Conservation (phyloP, 108 stramenopile genomes). For the Cyclotella distinguenda region DNA sequence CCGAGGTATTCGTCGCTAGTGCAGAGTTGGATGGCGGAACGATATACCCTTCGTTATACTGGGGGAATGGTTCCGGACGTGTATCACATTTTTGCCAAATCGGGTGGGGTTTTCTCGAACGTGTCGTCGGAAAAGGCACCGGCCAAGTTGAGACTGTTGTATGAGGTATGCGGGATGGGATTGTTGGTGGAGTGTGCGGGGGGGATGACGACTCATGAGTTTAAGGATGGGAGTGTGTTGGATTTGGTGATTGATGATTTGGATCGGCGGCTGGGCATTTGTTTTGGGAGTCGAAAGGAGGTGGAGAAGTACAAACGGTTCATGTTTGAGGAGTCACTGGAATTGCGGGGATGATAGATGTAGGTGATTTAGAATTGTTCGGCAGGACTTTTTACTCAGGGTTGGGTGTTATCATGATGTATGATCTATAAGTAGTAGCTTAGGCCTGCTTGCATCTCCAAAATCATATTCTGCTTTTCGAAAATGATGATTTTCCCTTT, state of each 20-base stretch:
- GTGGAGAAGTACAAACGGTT: conserved; percentile 73
- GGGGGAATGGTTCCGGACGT: conserved; percentile 89
- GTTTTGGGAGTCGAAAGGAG: conserved; percentile 75
- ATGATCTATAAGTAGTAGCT: no score
- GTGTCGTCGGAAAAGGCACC: conserved; percentile 85
- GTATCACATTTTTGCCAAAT: conserved; percentile 85
- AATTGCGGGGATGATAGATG: no score
- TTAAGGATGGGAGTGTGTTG: conserved; percentile 76
- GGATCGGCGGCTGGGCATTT: conserved; percentile 79
- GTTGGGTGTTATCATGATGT: no score
- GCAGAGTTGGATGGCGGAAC: conserved; percentile 86
- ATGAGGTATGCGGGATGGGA: conserved; percentile 91
- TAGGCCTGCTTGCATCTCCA: no score
- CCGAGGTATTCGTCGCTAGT: conserved; percentile 82
- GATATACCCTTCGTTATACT: conserved; percentile 89
- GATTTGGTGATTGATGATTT: conserved; percentile 75
- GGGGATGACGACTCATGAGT: conserved; percentile 78
- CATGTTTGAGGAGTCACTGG: conserved; percentile 67
- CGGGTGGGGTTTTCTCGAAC: conserved; percentile 87
- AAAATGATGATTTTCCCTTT: no score
- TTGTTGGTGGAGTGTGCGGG: conserved; percentile 89
- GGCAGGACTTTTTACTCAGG: not conserved
- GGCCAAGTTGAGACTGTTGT: conserved; percentile 91
- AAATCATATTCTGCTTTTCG: no score
- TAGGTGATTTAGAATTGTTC: no score